Base-by-base conservation (phyloP, 441 rosid genomes). In the Arabidopsis lyrata region DNA sequence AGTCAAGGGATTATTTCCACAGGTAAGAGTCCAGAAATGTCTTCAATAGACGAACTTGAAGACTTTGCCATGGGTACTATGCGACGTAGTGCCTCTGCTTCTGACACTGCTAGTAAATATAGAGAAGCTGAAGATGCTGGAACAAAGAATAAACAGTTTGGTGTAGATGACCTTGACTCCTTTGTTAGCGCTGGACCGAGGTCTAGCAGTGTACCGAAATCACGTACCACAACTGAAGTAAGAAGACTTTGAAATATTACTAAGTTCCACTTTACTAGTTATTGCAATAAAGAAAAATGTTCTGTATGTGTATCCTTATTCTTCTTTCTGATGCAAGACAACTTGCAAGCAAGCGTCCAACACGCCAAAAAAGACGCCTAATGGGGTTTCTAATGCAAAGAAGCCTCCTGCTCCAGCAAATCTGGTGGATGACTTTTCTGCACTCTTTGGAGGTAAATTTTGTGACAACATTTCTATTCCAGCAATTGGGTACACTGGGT, bases 171-270 rank as follows among this genome's bases (percentile, higher is more conserved):
- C 80, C 79, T 90, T 12, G 96, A 89, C 68, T 86, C 88, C 75
- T 81, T 84, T 86, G 86, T 82, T 66, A 77, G 83, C 52, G 31
- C 55, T 61, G 83, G 83, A 73, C 64, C 70, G 77, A 84, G 89
- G 35, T 91, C 98, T 70, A 88, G 78, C 77, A 94, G 95, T 79
- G 93, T 75, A 36, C 97, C 98, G 34, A 87, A 81, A 77, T 82
- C 86, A 39, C 87, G 93, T 79, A 65, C 84, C 36, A 16, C 83
- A 34, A 69, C 82, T 74, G 77, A 20, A 75, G 97, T 94, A 81
- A 83, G 86, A 73, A 78, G 14, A 24, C 41, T 14, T 44, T 60
- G 0, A 34, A 41, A 44, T 42, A 11, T 49, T 34, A 35, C 47
- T 48, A 72, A 45, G 29, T 60, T 67, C 32, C 12, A 49, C 9